Base-by-base conservation (phyloP, 805 yeast genomes). In the Wickerhamomyces tratensis region DNA sequence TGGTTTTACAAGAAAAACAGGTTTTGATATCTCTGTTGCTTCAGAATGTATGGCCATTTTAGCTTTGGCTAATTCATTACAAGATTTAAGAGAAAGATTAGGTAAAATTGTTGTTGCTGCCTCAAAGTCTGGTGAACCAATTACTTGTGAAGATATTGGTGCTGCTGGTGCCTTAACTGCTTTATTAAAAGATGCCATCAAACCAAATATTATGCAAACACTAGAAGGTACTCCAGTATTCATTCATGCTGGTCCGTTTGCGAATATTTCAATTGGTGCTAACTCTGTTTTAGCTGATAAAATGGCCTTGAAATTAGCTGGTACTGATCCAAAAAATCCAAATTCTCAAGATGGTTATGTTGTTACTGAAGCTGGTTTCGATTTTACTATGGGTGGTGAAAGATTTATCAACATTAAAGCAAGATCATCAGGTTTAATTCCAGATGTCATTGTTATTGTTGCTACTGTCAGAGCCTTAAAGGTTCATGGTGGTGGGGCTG, bases 301-400 rank as follows among this genome's bases (percentile, higher is more conserved):
- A 59, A 66, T 84, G 66, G 89, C 89, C n/a, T 69, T 84, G 65
- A 83, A 83, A 62, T 68, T 84, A 48, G 83, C 85, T 37, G 91
- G 91, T 62, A 72, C 79, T 30, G 69, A 74, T 13, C 61, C 74
- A n/a, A 67, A 66, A 39, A 68, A 64, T 49, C 66, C 69, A 55
- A 54, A 65, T 40, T 69, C 70, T 43, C 74, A 73, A 54, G 74
- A 73, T 51, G 93, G 94, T 47, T 84, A 76, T 53, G 94, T 84
- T 47, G 82, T 84, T 42, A 84, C 94, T 39, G 94, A 84, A 63
- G 94, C 94, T 15, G 94, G 94, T 48, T 84, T 84, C 65, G 94
- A 84, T 63, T 84, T 84, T 71, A 84, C 93, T 41, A 84, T 84
- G 94, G 94, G 94, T 59, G 94, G 94, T 62, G 94, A 84, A 68